Conservation (phyloP, 2,329 filamentous ascomycete genomes). For the Pseudocercospora fijiensis region DNA sequence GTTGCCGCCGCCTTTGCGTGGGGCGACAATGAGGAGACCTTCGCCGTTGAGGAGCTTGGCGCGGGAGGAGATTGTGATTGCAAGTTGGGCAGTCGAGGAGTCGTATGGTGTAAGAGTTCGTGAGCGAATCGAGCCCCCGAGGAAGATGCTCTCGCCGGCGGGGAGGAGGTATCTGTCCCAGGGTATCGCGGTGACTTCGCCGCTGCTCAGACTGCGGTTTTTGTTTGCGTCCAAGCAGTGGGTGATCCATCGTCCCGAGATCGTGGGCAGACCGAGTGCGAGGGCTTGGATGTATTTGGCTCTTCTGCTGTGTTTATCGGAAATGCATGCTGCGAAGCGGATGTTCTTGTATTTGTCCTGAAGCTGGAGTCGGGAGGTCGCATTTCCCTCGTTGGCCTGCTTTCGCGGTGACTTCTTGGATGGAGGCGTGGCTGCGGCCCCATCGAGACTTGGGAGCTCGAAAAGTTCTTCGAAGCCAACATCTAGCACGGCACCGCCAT, state of each 20-base stretch:
- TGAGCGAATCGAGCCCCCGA: constrained; percentile 75
- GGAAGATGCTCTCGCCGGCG: constrained; percentile 73
- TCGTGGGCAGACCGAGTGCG: constrained; percentile 81
- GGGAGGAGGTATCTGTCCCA: constrained; percentile 84
- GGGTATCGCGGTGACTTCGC: constrained; percentile 60
- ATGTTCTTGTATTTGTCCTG: constrained; percentile 52
- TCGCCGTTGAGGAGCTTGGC: constrained; percentile 48
- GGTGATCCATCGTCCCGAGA: constrained; percentile 77
- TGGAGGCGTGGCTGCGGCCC: constrained; percentile 23
- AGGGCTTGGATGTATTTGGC: constrained; percentile 94
- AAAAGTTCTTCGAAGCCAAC: constrained; percentile 83
- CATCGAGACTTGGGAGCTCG: constrained; percentile 45
- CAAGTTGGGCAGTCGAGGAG: constrained; percentile 57
- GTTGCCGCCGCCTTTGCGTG: constrained; percentile 55
- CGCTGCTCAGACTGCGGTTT: constrained; percentile 23
- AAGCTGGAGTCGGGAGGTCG: constrained; percentile 44
- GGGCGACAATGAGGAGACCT: constrained; percentile 70
- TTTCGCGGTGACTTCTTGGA: constrained; percentile 27
- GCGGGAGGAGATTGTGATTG: constrained; percentile 54
- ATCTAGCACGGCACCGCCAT: constrained; percentile 70
- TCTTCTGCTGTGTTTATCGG: constrained; percentile 80
- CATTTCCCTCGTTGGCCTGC: constrained; percentile 5
- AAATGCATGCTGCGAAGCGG: constrained; percentile 81
- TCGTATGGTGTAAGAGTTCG: constrained; percentile 63
- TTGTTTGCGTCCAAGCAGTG: constrained; percentile 58